Evolutionary conservation across 768 basidiomycete species (phyloP), one percentile per base, ranked within the genome.

Genomic region (Tricholoma matsutake): DNA sequence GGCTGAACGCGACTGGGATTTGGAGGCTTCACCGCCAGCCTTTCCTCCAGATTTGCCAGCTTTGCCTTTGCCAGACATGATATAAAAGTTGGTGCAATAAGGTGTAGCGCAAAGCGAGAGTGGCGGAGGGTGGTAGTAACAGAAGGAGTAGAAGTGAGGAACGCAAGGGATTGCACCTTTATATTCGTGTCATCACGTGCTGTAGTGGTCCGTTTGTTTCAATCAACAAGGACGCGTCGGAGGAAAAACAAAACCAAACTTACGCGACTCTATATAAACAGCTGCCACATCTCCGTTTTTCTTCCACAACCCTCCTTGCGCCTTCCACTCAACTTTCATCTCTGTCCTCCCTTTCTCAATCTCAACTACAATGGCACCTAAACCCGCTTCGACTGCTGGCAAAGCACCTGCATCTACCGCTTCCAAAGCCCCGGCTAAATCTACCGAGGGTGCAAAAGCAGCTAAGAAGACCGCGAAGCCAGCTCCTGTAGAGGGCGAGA

Each of bases 341-440:
- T 67, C 56, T 55, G 65, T 56, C 57, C 52, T 41, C 45, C 18
- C 45, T 59, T 60, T 41, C 5, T 5, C 47, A 25, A 28, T 28
- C 4, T 28, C 65, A 6, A 52, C 64, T 49, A 68, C 74, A 79
- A 93, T 93, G 91, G 88, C 84, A 34, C 88, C 88, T 67, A 91
- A 88, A 83, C 87, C 87, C 71, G 84, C 88, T 61, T 92, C 91
- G 60, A 90, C 89, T 69, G 89, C 91, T 69, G 87, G 87, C 72
- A 94, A 87, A 75, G 87, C 86, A 61, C 86, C 87, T 34, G 86
- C 87, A 56, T 87, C 84, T 28, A 83, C 84, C 53, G 81, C 81
- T 54, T 84, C 88, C 63, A 91, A 91, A 77, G 87, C 88, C 2
- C 88, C 89, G 20, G 87, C 88, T 11, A 87, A 87, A 72, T 71